phyloP scores from a whole-genome alignment of 495 filamentous ascomycete genomes.

The Elaphomyces granulatus region DNA sequence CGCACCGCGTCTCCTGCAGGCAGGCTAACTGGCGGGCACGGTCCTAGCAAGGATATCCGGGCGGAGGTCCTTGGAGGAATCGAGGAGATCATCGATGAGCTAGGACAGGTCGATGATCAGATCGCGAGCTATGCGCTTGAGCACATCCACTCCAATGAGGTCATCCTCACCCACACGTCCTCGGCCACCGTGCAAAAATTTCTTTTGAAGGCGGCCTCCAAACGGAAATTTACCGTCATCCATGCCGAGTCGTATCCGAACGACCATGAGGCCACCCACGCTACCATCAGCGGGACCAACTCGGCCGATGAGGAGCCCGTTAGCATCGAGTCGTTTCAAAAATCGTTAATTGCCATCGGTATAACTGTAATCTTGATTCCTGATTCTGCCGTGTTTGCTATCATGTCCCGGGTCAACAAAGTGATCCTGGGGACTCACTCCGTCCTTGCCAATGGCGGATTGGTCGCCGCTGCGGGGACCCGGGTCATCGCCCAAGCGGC shows the following conservation, averaged over 20 bases:
- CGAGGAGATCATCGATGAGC: slow-evolving; percentile 80
- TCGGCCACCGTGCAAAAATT: slow-evolving; percentile 76
- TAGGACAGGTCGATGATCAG: slow-evolving; percentile 76
- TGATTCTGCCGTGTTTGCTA: slow-evolving; percentile 71
- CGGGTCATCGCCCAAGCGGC: slow-evolving; percentile 70
- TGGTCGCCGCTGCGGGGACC: slow-evolving; percentile 67
- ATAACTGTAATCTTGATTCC: slow-evolving; percentile 71
- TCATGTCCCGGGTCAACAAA: slow-evolving; percentile 90
- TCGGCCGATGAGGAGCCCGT: slow-evolving; percentile 32
- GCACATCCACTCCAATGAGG: slow-evolving; percentile 81
- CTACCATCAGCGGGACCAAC: slow-evolving; percentile 38
- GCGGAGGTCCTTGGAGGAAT: slow-evolving; percentile 85
- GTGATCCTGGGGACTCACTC: slow-evolving; percentile 77
- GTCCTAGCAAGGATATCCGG: slow-evolving; percentile 46
- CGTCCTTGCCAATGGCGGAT: slow-evolving; percentile 72
- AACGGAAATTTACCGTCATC: slow-evolving; percentile 78
- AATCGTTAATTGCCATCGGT: slow-evolving; percentile 58
- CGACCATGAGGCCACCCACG: slow-evolving; percentile 46
- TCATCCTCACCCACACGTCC: slow-evolving; percentile 70
- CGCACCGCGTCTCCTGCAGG: slow-evolving; percentile 27
- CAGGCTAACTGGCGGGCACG: slow-evolving; percentile 20
- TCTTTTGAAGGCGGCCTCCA: slow-evolving; percentile 64
- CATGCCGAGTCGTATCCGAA: slow-evolving; percentile 60
- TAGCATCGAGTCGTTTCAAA: slow-evolving; percentile 46
- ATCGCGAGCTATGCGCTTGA: slow-evolving; percentile 75